These are phyloP conservation scores for Vickermania spadyakhi DNA, from an alignment of 208 protist species.

Conservation along the genomic window DNA sequence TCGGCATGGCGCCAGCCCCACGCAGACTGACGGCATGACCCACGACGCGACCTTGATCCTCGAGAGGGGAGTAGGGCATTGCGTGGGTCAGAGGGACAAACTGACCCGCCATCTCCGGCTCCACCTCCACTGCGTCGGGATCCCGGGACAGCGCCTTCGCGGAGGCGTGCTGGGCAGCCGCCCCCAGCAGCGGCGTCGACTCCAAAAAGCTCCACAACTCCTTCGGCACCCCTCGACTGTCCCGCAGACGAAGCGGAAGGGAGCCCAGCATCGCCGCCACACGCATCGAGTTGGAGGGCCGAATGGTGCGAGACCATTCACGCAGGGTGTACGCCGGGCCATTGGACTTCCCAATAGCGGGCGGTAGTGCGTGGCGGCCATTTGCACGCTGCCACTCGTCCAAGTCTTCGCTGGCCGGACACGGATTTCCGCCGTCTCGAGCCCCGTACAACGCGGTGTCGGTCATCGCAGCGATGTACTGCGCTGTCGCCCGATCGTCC, in stretches of 20 bases:
- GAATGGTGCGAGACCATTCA: slow-evolving; percentile 61
- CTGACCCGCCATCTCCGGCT: neutral
- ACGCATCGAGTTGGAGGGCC: slow-evolving; percentile 39
- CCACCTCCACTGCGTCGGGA: neutral
- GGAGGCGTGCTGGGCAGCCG: slow-evolving; percentile 1
- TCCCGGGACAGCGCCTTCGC: slow-evolving; percentile 1
- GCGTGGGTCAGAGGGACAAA: slow-evolving; percentile 63
- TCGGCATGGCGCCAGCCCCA: slow-evolving; percentile 38
- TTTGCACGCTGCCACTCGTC: neutral
- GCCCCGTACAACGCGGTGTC: slow-evolving; percentile 70
- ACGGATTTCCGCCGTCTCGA: slow-evolving; percentile 27
- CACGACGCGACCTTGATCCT: slow-evolving; percentile 43
- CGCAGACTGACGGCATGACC: slow-evolving; percentile 62
- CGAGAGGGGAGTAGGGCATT: slow-evolving; percentile 16
- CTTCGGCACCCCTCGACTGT: slow-evolving; percentile 1
- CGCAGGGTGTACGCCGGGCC: slow-evolving; percentile 52
- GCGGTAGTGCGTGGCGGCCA: neutral
- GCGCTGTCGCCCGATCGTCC: slow-evolving; percentile 63
- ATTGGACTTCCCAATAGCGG: slow-evolving; percentile 5
- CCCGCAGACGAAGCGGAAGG: slow-evolving; percentile 37
- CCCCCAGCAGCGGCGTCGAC: slow-evolving; percentile 34
- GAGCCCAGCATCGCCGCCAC: slow-evolving; percentile 45
- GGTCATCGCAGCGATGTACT: slow-evolving; percentile 52
- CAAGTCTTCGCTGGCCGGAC: neutral
- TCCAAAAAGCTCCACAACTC: slow-evolving; percentile 64